Base-by-base conservation (phyloP, 129 eudicot species). In the sunflower (Helianthus annuus) region DNA sequence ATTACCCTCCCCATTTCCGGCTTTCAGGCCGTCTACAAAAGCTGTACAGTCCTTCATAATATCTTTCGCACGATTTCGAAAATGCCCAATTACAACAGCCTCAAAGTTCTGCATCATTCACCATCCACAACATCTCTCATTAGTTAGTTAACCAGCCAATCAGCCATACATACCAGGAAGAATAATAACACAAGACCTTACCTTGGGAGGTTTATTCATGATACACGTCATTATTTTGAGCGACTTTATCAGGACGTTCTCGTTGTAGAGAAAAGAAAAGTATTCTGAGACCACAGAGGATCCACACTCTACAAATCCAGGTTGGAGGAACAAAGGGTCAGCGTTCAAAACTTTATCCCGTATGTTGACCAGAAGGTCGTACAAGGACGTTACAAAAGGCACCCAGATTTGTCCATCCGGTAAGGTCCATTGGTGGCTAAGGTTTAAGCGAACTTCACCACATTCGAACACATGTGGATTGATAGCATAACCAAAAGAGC, bases 61-160 rank as follows among this genome's bases (percentile, higher is more conserved):
- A 36, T 40, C 68, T 7, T 1, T 5, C 10, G 5, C 22, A 64
- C 49, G 2, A n/a, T 39, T 40, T 14, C 5, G 27, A 64, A 42
- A 42, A 64, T 42, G 48, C 14, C 68, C 68, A 42, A 64, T 13
- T 9, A 40, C 14, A 64, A 64, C 4, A 64, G 8, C 51, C 68
- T 64, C 68, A 38, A 64, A 36, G 29, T 38, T 39, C 68, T 64
- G 51, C 32, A 8, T 40, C 24, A 38, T 38, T n/a, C n/a, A n/a
- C n/a, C n/a, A n/a, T n/a, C 0, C 10, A 34, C 2, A 36, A 2
- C 17, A n/a, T n/a, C n/a, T n/a, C n/a, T n/a, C n/a, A n/a, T n/a
- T n/a, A n/a, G n/a, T n/a, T n/a, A n/a, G n/a, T n/a, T n/a, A n/a
- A n/a, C n/a, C n/a, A n/a, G n/a, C n/a, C n/a, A n/a, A n/a, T n/a